Evolutionary conservation across 140 eudicot species (phyloP), one percentile per base, ranked within the genome.

Genomic region (Flaveria floridana): DNA sequence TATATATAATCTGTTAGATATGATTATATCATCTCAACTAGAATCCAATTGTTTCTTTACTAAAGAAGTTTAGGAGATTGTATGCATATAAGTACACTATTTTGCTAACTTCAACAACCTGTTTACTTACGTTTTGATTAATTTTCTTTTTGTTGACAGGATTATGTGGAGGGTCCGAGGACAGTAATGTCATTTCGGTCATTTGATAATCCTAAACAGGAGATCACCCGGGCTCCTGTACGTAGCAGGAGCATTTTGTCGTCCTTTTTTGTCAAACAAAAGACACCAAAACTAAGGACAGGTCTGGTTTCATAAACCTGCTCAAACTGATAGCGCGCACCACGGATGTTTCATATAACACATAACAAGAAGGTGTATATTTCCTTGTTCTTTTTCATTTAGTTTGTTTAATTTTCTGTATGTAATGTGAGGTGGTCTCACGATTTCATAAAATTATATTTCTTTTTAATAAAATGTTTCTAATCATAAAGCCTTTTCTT

Each of bases 191-290:
- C 97, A 61, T 86, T 82, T 72, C 84, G 90, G 61, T 94, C 99
- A 1, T 84, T 84, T 53, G 96, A 84, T 55, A 81, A 81, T 58
- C 84, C 85, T 61, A 78, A 34, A 69, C 85, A 74, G 4, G 89
- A 82, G 61, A 72, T 82, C n/a, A 69, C 78, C 3, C 89, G 76
- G 26, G 78, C 86, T 37, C 97, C 97, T 62, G 76, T 78, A 3
- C 99, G 97, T 8, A 87, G 90, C 85, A 95, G 84, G 83, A 89
- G 96, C 73, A 77, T 95, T 81, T 79, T 95, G 15, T 95, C 99
- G 10, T 81, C 92, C 19, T 95, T 95, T 69, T 95, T 95, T 77
- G 96, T 84, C 67, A 95, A 91, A 85, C 97, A 91, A 64, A 95
- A 89, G 89, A 75, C 87, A 47, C 76, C 82, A 48, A 90, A 90